phyloP scores from a whole-genome alignment of 371 early-diverging fungal species.

The Rhizopus arrhizus region DNA sequence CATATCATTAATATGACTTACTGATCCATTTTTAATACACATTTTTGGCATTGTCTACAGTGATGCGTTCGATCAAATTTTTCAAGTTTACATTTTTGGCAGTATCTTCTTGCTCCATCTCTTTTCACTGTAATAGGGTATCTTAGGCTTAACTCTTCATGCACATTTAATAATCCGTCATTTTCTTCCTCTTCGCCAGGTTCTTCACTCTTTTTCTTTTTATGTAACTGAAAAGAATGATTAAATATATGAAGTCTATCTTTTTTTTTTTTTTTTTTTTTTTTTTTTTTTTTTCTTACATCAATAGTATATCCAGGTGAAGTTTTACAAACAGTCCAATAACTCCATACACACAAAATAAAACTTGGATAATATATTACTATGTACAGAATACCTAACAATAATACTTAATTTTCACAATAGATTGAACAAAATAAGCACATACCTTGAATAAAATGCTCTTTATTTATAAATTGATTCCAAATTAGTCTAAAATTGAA shows the following conservation, averaged over 20 bases:
- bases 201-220: constrained; percentile 1
- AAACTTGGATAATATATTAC: constrained; percentile 42
- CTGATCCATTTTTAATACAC: constrained; percentile 74
- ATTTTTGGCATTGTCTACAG: constrained; percentile 64
- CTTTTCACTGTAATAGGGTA: constrained; percentile 54
- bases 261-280: constrained; percentile 17
- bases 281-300: constrained; percentile 20
- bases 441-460: constrained; percentile 40
- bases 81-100: constrained; percentile 63
- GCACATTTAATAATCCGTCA: constrained; percentile 21
- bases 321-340: constrained; percentile 38
- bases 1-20: constrained; percentile 31
- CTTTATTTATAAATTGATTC: constrained; percentile 29
- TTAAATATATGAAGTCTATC: background rate
- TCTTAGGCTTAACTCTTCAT: constrained; percentile 9
- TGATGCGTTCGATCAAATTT: constrained; percentile 72
- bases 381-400: constrained; percentile 35
- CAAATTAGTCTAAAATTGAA: constrained; percentile 35
- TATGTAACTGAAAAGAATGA: constrained; percentile 2
- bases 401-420: background rate
- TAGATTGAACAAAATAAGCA: background rate
- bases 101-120: constrained; percentile 58
- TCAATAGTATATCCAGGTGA: constrained; percentile 46
- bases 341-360: constrained; percentile 47
- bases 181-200: constrained; percentile 20